Percentiles rank a stretch among this genome's conserved stretches.
These are phyloP conservation scores for Hygrocybe coccinea DNA, from an alignment of 768 basidiomycete species.

Conservation along the genomic window DNA sequence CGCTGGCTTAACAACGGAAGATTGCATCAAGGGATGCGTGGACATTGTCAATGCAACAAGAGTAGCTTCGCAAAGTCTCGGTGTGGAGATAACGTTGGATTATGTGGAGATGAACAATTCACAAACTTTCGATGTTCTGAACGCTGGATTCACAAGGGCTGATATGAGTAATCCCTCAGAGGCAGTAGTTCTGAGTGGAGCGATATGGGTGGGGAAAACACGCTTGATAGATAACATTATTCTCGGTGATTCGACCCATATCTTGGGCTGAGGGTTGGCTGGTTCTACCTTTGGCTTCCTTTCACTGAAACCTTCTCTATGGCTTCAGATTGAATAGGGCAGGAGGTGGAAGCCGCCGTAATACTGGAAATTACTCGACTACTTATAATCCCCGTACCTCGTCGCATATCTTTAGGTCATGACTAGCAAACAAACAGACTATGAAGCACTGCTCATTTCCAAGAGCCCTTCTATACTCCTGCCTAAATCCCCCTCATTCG, in stretches of 20 bases:
- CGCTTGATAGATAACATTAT: slow-evolving; percentile 92
- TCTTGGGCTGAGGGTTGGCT: slow-evolving; percentile 21
- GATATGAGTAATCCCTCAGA: slow-evolving; percentile 17
- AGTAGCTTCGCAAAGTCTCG: slow-evolving; percentile 30
- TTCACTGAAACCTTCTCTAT: not conserved
- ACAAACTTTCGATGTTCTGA: slow-evolving; percentile 63
- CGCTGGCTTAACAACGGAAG: slow-evolving; percentile 43
- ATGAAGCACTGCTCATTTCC: slow-evolving; percentile 59
- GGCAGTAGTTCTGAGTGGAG: slow-evolving; percentile 75
- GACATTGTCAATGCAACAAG: slow-evolving; percentile 34
- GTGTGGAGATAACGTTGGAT: slow-evolving; percentile 62
- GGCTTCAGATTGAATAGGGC: too few relatives aligned
- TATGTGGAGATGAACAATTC: slow-evolving; percentile 89
- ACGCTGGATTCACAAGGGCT: slow-evolving; percentile 24
- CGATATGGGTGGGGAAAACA: slow-evolving; percentile 80
- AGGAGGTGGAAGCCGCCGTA: too few relatives aligned
- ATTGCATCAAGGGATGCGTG: slow-evolving; percentile 43
- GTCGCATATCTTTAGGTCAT: not conserved
- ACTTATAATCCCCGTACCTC: not conserved
- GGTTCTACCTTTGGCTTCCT: too few relatives aligned
- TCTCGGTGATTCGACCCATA: slow-evolving; percentile 46
- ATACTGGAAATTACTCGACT: not conserved
- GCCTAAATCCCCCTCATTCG: slow-evolving; percentile 82
- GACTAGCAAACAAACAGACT: not conserved
- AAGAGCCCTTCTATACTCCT: slow-evolving; percentile 82